Conservation (phyloP, 306 rosid species). For the Crotalaria pallida region DNA sequence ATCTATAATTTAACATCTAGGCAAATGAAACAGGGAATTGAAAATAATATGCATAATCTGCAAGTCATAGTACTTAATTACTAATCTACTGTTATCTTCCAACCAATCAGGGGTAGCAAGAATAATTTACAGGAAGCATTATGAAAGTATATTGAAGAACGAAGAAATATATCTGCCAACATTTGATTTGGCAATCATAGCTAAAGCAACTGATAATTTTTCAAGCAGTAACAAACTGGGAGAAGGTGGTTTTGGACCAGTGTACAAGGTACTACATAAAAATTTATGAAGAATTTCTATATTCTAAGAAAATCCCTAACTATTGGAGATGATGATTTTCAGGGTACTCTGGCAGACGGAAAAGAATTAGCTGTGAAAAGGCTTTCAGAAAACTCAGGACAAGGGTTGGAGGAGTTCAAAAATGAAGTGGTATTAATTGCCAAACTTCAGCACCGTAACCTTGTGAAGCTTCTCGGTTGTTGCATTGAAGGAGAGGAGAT, state of each 20-base stretch:
- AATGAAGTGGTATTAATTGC: constrained; percentile 31
- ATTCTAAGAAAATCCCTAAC: not conserved
- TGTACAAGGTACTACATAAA: constrained; percentile 34
- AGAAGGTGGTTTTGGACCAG: constrained; percentile 42
- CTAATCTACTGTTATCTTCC: not conserved
- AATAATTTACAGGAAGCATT: not conserved
- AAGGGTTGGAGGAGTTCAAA: constrained; percentile 44
- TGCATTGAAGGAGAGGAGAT: constrained; percentile 35
- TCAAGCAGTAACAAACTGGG: constrained; percentile 33
- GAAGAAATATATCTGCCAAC: constrained; percentile 30
- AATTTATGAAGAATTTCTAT: not conserved
- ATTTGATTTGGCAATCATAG: constrained; percentile 28
- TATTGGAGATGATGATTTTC: not conserved
- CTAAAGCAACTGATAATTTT: constrained; percentile 33
- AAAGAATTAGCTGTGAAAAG: constrained; percentile 45
- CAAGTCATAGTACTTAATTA: not conserved
- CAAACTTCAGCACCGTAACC: constrained; percentile 42
- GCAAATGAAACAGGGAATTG: not conserved
- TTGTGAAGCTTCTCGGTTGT: constrained; percentile 50
- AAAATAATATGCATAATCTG: too few relatives aligned
- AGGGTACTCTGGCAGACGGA: constrained; percentile 36
- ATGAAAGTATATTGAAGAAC: not conserved
- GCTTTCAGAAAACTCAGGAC: constrained; percentile 36
- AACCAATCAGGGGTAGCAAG: not conserved
- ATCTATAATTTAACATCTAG: not conserved